Base-by-base conservation (phyloP, 257 asterid species). In the Solanum piurae region DNA sequence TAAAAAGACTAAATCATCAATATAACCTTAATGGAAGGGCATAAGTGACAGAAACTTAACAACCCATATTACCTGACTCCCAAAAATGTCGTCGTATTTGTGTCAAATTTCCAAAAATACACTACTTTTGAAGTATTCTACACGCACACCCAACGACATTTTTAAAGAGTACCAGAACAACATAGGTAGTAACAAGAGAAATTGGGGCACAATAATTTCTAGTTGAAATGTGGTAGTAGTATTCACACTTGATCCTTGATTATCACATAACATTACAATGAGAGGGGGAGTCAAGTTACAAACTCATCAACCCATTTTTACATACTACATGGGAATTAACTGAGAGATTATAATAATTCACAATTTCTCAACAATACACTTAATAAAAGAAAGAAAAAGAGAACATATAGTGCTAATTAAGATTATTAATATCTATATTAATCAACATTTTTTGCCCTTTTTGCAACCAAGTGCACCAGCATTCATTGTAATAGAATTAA, bases 391-490 rank as follows among this genome's bases (percentile, higher is more conserved):
- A 38, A 14, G 21, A 31, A 75, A 40, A 16, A 44, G n/a, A 55
- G 11, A 20, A 49, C 18, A 82, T 29, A 33, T n/a, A 16, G 27
- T 29, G 86, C 7, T 80, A 25, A 36, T 87, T 68, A 58, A 11
- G 40, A 74, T 40, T 55, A 5, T 27, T 25, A 14, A 69, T 36
- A 72, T 29, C 31, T 21, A 36, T 21, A 37, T 37, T 12, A 37
- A 87, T 91, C 89, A 95, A 87, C 99, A 96, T 36, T 84, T 88
- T 62, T 83, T 87, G 73, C 97, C 98, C 88, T 91, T 95, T 91
- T 80, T 92, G 91, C 99, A 96, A 82, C 46, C 85, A 37, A 95
- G 92, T 27, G 97, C 87, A 9, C 98, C 99, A 5, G 99, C 93
- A 23, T 88, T 89, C 64, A 31, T 27, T 0, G 98, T 95, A 49